A percentile compares a stretch with the other conserved stretches of the same genome.
Conservation (phyloP, 768 basidiomycete genomes). For the Leccinum subgranulosum region DNA sequence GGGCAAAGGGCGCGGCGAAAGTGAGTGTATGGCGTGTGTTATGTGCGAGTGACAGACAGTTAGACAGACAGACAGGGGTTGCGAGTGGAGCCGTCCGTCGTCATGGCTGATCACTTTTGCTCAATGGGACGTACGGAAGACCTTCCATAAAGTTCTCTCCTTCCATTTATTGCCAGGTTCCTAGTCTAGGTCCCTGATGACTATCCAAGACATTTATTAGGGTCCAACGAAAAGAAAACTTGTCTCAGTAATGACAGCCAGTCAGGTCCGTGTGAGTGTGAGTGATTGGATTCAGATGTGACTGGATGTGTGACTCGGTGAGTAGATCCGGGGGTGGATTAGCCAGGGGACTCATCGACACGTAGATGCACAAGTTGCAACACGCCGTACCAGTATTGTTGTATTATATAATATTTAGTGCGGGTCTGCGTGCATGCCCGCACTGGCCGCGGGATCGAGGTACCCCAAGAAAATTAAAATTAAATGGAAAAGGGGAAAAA, state of each 20-base stretch:
- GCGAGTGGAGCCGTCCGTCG: too few species aligned
- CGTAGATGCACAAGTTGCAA: not conserved
- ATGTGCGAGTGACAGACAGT: not conserved
- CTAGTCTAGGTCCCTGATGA: not conserved
- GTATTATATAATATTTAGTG: not conserved
- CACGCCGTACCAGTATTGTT: not conserved
- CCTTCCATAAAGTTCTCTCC: not conserved
- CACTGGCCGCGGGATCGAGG: not conserved
- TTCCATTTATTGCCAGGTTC: not conserved
- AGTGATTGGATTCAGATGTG: not conserved
- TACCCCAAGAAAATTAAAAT: not conserved
- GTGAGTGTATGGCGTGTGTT: not conserved
- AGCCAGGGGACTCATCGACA: not conserved
- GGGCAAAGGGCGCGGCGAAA: not conserved
- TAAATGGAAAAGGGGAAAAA: not conserved
- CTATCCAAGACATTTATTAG: too few species aligned
- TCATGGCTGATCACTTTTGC: too few species aligned
- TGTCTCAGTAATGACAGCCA: not conserved
- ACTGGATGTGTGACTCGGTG: not conserved
- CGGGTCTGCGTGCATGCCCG: not conserved
- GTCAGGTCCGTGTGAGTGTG: not conserved
- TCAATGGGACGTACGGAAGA: too few species aligned
- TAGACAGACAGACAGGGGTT: not conserved
- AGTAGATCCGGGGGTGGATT: not conserved
- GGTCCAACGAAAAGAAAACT: too few species aligned